phyloP scores from a whole-genome alignment of 306 rosid species.

The Gleditsia sinensis region DNA sequence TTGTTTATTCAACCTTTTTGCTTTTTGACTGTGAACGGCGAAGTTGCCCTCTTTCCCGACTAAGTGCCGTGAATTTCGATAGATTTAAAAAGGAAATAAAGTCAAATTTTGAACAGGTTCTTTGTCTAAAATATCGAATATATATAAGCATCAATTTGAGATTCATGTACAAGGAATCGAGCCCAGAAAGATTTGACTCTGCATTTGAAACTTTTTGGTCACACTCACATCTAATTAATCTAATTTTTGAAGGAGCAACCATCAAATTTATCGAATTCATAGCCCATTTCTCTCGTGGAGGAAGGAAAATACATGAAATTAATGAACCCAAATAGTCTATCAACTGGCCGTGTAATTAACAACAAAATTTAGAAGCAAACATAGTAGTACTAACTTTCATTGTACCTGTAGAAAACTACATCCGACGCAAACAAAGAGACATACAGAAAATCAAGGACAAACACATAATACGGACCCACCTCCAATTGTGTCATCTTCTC shows the following conservation, averaged over 20 bases:
- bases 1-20: not conserved
- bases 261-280: not conserved
- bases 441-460: not conserved
- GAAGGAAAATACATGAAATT: not conserved
- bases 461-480: not conserved
- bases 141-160: not conserved
- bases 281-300: not conserved
- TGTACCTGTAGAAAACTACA: constrained; percentile 6
- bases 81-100: not conserved
- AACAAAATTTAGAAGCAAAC: not conserved
- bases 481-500: constrained; percentile 16
- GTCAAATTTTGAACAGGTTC: not conserved
- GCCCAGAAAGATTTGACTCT: not conserved
- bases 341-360: too few species aligned
- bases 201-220: not conserved
- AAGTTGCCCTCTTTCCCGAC: not conserved
- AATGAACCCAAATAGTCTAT: not conserved
- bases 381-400: not conserved
- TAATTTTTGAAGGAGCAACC: not conserved
- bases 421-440: not conserved
- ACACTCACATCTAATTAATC: not conserved
- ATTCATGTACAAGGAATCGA: not conserved
- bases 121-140: not conserved
- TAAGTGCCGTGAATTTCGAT: not conserved
- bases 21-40: not conserved